Percentiles rank a stretch among this genome's conserved stretches.
Evolutionary conservation across 2,329 filamentous ascomycete genomes (phyloP).

Genomic region (Tolypocladium guangdongense): DNA sequence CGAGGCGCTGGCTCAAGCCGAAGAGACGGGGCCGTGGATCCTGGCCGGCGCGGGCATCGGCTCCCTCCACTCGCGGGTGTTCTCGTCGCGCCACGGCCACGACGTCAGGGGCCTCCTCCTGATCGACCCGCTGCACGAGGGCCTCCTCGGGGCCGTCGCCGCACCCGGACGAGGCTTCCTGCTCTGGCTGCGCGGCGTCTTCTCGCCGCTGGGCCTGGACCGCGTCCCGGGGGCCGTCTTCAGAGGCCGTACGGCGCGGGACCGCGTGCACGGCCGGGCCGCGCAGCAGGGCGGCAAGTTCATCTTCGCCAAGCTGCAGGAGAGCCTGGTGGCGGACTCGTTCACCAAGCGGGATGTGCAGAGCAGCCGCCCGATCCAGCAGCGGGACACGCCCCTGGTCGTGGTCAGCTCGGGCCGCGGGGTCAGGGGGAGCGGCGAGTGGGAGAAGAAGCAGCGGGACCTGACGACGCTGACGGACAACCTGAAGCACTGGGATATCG

Average conservation of each 20-base stretch:
- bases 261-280: conserved; percentile 73
- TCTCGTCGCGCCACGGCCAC: conserved; percentile 69
- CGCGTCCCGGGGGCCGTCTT: conserved; percentile 72
- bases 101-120: conserved; percentile 71
- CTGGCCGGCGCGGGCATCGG: conserved; percentile 79
- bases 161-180: conserved; percentile 63
- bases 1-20: conserved; percentile 69
- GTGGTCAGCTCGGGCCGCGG: conserved; percentile 74
- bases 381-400: conserved; percentile 61
- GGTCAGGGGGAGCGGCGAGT: conserved; percentile 54
- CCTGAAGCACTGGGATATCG: conserved; percentile 74
- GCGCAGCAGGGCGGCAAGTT: conserved; percentile 72
- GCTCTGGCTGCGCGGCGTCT: conserved; percentile 75
- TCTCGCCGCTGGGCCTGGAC: conserved; percentile 80
- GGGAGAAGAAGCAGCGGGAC: conserved; percentile 79
- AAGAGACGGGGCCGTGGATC: conserved; percentile 82
- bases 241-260: conserved; percentile 65
- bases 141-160: conserved; percentile 60
- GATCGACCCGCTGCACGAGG: conserved; percentile 83
- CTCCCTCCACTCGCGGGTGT: conserved; percentile 81
- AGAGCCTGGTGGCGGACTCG: conserved; percentile 76
- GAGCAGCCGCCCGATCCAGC: conserved; percentile 70
- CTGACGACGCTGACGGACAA: conserved; percentile 71
- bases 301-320: conserved; percentile 86
- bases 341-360: conserved; percentile 75